Conservation (phyloP, 179 eudicot species). For the Beta corolliflora region DNA sequence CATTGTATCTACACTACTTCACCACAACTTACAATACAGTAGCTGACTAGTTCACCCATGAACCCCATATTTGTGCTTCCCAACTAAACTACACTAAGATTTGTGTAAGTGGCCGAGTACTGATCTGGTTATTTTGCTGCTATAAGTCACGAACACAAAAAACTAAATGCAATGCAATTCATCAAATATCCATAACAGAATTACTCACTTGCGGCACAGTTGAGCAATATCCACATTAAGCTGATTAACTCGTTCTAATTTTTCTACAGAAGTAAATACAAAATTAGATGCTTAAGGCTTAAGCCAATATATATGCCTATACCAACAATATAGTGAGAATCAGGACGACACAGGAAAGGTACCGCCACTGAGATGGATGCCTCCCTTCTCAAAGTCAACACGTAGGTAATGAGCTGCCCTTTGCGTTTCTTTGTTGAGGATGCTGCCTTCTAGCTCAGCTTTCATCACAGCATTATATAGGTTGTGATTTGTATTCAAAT, state of each 20-base stretch:
- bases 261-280: constrained; percentile 51
- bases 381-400: constrained; percentile 93
- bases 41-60: not conserved
- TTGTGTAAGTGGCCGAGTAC: not conserved
- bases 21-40: not conserved
- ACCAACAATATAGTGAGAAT: constrained; percentile 1
- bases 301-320: not conserved
- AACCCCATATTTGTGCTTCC: not conserved
- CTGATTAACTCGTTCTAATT: constrained; percentile 68
- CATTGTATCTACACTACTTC: constrained; percentile 1
- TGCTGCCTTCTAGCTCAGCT: constrained; percentile 68
- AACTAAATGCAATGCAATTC: not conserved
- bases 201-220: constrained; percentile 70
- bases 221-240: constrained; percentile 66
- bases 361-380: constrained; percentile 89
- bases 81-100: not conserved
- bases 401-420: constrained; percentile 77
- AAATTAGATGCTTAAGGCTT: constrained; percentile 8
- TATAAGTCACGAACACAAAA: not conserved
- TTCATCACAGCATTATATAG: constrained; percentile 68
- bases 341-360: constrained; percentile 20
- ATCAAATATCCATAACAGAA: constrained; percentile 11
- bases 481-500: constrained; percentile 72
- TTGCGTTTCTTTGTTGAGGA: constrained; percentile 62
- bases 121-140: not conserved